Percentiles rank a stretch among this genome's conserved stretches.
Conservation (phyloP, 441 rosid species). For the Pelargonium myrrhifolium region DNA sequence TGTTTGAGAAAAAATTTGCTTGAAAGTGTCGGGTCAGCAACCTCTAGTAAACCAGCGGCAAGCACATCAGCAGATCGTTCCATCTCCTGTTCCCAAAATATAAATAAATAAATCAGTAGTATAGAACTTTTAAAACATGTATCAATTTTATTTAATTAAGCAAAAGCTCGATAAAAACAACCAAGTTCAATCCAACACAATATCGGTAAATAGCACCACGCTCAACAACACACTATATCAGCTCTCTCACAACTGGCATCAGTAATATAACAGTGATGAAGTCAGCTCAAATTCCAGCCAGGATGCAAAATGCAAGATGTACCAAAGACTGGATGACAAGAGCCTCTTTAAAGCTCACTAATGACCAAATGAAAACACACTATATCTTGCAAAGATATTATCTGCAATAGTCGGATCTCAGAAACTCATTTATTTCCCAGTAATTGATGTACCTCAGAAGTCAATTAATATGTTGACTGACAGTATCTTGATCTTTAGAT, state of each 20-base stretch:
- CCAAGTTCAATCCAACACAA: background rate
- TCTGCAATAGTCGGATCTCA: background rate
- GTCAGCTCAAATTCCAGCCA: background rate
- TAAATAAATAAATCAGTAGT: background rate
- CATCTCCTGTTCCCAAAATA: slow-evolving; percentile 63
- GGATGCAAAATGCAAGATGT: background rate
- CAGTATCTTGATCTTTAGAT: background rate
- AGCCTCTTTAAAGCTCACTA: background rate
- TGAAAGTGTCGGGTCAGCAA: slow-evolving; percentile 92
- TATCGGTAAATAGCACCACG: background rate
- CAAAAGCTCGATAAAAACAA: background rate
- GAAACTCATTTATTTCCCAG: background rate
- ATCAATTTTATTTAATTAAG: background rate
- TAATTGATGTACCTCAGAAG: background rate
- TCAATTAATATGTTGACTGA: background rate
- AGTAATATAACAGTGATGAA: background rate
- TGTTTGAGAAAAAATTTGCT: slow-evolving; percentile 80
- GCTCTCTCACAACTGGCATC: background rate
- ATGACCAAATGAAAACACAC: background rate
- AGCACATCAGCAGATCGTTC: slow-evolving; percentile 93
- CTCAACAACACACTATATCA: background rate
- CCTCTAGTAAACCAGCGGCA: slow-evolving; percentile 94
- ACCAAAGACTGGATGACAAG: background rate
- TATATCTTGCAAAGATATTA: background rate
- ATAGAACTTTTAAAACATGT: background rate